These are phyloP conservation scores for Citrus inodora DNA, from an alignment of 345 rosid genomes.

Conservation along the genomic window DNA sequence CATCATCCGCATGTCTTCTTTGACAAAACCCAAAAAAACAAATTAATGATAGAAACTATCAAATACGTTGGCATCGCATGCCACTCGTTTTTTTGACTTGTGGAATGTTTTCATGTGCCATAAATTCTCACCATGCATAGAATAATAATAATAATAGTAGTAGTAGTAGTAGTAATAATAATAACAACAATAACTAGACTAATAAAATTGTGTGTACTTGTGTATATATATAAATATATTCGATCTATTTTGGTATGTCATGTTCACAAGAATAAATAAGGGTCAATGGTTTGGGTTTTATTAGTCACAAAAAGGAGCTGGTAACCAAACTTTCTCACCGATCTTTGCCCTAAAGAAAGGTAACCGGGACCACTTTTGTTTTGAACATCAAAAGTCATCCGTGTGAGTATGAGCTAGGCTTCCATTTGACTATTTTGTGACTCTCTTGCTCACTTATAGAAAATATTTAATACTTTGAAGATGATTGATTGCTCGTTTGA, in stretches of 20 bases:
- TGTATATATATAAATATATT: too few relatives aligned
- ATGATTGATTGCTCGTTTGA: background rate
- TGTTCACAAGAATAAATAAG: background rate
- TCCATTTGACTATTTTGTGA: slow-evolving; percentile 36
- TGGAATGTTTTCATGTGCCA: slow-evolving; percentile 12
- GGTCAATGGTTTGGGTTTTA: slow-evolving; percentile 12
- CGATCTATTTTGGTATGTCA: too few relatives aligned
- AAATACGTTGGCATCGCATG: background rate
- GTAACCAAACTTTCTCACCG: slow-evolving; percentile 49
- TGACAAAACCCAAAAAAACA: slow-evolving; percentile 10
- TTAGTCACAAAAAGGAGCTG: slow-evolving; percentile 48
- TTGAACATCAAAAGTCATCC: slow-evolving; percentile 34
- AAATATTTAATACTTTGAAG: background rate
- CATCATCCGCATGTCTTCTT: background rate
- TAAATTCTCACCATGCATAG: background rate
- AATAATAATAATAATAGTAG: too few relatives aligned
- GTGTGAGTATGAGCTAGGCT: slow-evolving; percentile 18
- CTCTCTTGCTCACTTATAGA: background rate
- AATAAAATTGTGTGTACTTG: too few relatives aligned
- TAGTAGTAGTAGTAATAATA: too few relatives aligned
- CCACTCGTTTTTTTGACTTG: slow-evolving; percentile 5
- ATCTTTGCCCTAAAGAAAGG: slow-evolving; percentile 11
- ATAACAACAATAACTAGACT: too few relatives aligned
- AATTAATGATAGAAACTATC: background rate
- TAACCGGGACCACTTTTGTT: slow-evolving; percentile 16